Evolutionary conservation across 495 filamentous ascomycete species (phyloP).

Genomic region (Oleoguttula mirabilis): DNA sequence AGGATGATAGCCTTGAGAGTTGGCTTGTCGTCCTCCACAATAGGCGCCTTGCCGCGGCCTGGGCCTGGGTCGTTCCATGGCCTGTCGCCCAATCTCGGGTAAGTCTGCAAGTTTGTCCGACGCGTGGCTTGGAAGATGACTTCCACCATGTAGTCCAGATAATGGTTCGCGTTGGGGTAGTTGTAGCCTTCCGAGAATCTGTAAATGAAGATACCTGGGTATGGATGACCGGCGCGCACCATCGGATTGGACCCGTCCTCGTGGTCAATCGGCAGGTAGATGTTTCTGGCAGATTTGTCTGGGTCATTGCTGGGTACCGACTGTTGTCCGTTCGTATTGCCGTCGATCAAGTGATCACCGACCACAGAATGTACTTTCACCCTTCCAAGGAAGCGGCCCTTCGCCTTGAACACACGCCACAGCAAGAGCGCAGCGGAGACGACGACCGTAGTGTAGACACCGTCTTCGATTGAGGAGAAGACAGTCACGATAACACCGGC

Average conservation of each 20-base stretch:
- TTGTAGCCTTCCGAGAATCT: constrained; percentile 94
- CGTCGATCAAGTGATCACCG: constrained; percentile 67
- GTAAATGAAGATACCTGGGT: constrained; percentile 95
- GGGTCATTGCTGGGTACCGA: constrained; percentile 1
- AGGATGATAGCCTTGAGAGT: constrained; percentile 86
- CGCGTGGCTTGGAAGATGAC: constrained; percentile 68
- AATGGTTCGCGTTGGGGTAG: constrained; percentile 89
- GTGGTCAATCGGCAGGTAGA: constrained; percentile 86
- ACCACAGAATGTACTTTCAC: constrained; percentile 83
- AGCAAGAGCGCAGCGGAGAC: constrained; percentile 68
- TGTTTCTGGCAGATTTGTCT: constrained; percentile 42
- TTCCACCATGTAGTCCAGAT: constrained; percentile 65
- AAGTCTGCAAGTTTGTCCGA: constrained; percentile 56
- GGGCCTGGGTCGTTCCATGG: constrained; percentile 95
- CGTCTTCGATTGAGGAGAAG: constrained; percentile 79
- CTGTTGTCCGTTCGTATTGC: constrained; percentile 31
- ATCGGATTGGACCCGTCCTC: constrained; percentile 83
- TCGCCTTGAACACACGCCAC: constrained; percentile 73
- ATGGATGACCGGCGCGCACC: constrained; percentile 64
- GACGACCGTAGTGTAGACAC: constrained; percentile 77
- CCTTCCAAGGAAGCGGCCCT: constrained; percentile 75
- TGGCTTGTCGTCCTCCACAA: constrained; percentile 46
- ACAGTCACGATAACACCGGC: constrained; percentile 83
- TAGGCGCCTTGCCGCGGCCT: constrained; percentile 41
- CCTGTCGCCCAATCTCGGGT: constrained; percentile 60